These are phyloP conservation scores for Pleurotus djamor DNA, from an alignment of 768 basidiomycete species.

Conservation along the genomic window DNA sequence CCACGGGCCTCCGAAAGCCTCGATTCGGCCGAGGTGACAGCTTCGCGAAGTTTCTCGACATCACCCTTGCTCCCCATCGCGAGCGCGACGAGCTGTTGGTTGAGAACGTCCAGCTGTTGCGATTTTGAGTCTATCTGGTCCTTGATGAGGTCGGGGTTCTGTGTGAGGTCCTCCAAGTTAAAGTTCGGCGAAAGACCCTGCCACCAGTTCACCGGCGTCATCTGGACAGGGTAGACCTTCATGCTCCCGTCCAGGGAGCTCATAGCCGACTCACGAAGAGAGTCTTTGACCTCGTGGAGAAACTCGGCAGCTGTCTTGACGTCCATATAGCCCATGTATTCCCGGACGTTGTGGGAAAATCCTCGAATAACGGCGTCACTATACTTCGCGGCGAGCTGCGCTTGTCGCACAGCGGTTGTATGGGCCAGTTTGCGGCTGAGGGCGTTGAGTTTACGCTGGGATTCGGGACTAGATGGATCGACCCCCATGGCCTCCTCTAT, in stretches of 20 bases:
- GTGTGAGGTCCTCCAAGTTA: constrained; percentile 23
- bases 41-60: constrained; percentile 12
- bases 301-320: constrained; percentile 18
- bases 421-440: constrained; percentile 21
- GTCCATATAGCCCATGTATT: constrained; percentile 23
- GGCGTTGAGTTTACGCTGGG: constrained; percentile 12
- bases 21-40: constrained; percentile 16
- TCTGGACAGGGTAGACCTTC: constrained; percentile 21
- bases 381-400: constrained; percentile 22
- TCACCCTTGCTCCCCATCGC: constrained; percentile 13
- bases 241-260: constrained; percentile 22
- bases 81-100: constrained; percentile 15
- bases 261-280: constrained; percentile 21
- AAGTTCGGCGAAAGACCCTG: constrained; percentile 22
- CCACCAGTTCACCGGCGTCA: constrained; percentile 25
- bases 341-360: constrained; percentile 20
- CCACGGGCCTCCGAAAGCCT: constrained; percentile 13
- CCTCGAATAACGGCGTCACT: constrained; percentile 25
- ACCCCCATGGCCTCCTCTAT: constrained; percentile 15
- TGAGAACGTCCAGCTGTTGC: constrained; percentile 20
- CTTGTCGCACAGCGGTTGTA: constrained; percentile 20
- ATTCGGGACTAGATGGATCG: background rate
- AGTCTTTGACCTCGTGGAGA: constrained; percentile 23
- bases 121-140: constrained; percentile 20
- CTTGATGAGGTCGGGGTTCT: constrained; percentile 18